A percentile compares a stretch with the other conserved stretches of the same genome.
These are phyloP conservation scores for Albifimbria verrucaria DNA, from an alignment of 2,329 filamentous ascomycete species.

Conservation along the genomic window DNA sequence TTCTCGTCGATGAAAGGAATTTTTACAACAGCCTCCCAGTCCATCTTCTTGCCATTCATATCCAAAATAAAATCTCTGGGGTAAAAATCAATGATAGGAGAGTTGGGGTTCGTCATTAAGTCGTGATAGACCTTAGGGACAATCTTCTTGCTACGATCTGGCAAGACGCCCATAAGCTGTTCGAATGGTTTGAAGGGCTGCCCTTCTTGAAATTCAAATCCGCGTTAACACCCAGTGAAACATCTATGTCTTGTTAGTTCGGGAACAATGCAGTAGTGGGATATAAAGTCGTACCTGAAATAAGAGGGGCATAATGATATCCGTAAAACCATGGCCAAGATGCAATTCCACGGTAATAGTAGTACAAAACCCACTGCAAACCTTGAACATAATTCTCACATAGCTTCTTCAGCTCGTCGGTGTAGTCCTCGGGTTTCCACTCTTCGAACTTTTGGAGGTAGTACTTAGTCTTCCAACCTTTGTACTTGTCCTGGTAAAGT, in stretches of 20 bases:
- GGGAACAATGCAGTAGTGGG: background rate
- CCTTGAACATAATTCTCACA: constrained; percentile 97
- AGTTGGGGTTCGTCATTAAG: constrained; percentile 86
- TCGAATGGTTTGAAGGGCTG: constrained; percentile 94
- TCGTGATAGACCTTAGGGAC: constrained; percentile 84
- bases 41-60: constrained; percentile 99
- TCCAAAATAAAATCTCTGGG: constrained; percentile 95
- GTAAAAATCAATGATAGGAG: constrained; percentile 97
- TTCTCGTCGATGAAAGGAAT: constrained; percentile 98
- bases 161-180: constrained; percentile 96
- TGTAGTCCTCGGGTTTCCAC: constrained; percentile 78
- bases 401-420: constrained; percentile 70
- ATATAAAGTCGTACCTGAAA: constrained; percentile 61
- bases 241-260: constrained; percentile 55
- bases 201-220: constrained; percentile 87
- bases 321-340: constrained; percentile 98
- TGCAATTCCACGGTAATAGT: constrained; percentile 95
- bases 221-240: constrained; percentile 80
- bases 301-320: constrained; percentile 97
- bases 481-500: constrained; percentile 87
- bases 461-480: constrained; percentile 91
- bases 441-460: constrained; percentile 84
- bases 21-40: constrained; percentile 98
- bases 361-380: constrained; percentile 95
- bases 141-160: constrained; percentile 95